Conservation (phyloP, 139 green algal genomes). For the Micractinium sp. region DNA sequence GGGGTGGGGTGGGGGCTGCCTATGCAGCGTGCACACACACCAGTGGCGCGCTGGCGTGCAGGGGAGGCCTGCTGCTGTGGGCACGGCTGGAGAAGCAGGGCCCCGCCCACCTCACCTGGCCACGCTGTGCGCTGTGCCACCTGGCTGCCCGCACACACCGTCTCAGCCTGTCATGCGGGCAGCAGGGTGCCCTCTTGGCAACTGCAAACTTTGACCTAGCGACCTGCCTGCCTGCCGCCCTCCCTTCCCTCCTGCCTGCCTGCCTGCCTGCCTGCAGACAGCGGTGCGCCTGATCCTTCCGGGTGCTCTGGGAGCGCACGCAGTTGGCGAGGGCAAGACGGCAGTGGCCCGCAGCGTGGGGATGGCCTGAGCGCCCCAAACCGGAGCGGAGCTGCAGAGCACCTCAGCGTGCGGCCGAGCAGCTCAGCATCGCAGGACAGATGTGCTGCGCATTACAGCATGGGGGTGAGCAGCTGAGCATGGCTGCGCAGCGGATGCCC, state of each 20-base stretch:
- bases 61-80: neutral
- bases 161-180: no score
- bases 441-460: neutral
- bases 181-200: no score
- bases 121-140: no score
- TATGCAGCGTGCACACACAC: no score
- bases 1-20: neutral
- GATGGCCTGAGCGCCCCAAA: neutral
- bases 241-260: neutral
- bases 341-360: conserved; percentile 48
- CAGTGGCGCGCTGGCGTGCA: no score
- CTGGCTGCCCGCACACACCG: no score
- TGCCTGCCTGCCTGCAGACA: conserved; percentile 58
- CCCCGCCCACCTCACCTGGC: no score
- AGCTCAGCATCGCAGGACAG: neutral
- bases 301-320: conserved; percentile 79
- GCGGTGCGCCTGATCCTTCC: conserved; percentile 74
- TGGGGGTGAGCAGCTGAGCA: no score
- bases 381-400: neutral
- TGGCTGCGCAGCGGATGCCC: no score
- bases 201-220: no score
- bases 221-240: no score
- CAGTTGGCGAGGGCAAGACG: conserved; percentile 81
- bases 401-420: neutral
- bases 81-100: neutral